These are phyloP conservation scores for Phialocephala sp. DNA, from an alignment of 2,329 filamentous ascomycete genomes.

Conservation along the genomic window DNA sequence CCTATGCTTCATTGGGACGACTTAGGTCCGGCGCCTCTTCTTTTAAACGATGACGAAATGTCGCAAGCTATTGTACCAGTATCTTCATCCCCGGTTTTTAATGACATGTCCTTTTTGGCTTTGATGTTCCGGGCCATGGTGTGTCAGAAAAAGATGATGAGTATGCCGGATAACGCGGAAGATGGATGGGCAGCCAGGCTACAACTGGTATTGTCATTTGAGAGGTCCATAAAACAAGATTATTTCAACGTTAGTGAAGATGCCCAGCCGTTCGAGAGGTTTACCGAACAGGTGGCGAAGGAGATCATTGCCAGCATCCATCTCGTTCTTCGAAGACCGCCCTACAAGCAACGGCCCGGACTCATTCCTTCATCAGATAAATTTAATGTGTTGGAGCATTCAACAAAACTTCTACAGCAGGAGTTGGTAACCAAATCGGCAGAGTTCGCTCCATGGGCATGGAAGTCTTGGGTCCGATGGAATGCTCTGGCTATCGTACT, in stretches of 20 bases:
- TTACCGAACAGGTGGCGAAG: conserved; percentile 13
- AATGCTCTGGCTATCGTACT: conserved; percentile 23
- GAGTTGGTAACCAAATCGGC: conserved; percentile 7
- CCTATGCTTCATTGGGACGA: conserved; percentile 11
- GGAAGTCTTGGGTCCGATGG: conserved; percentile 22
- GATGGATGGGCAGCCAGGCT: conserved; percentile 12
- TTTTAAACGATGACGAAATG: conserved; percentile 19
- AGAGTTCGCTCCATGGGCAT: conserved; percentile 19
- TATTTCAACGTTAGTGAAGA: conserved; percentile 11
- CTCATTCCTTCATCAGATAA: conserved; percentile 18
- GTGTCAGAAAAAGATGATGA: conserved; percentile 18
- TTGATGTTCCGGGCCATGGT: conserved; percentile 18
- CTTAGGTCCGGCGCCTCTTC: conserved; percentile 4
- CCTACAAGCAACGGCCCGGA: conserved; percentile 8
- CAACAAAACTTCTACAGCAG: conserved; percentile 18
- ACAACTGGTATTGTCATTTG: conserved; percentile 11
- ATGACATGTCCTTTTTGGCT: conserved; percentile 21
- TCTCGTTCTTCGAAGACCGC: conserved; percentile 18
- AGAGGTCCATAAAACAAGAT: conserved; percentile 9
- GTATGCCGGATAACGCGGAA: background rate
- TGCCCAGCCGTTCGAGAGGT: conserved; percentile 15
- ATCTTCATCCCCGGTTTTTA: conserved; percentile 1
- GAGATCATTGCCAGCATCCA: conserved; percentile 19
- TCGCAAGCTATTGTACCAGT: background rate
- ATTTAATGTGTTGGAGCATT: conserved; percentile 19